Evolutionary conservation across 495 filamentous ascomycete species (phyloP).

Genomic region (Thozetella sp.): DNA sequence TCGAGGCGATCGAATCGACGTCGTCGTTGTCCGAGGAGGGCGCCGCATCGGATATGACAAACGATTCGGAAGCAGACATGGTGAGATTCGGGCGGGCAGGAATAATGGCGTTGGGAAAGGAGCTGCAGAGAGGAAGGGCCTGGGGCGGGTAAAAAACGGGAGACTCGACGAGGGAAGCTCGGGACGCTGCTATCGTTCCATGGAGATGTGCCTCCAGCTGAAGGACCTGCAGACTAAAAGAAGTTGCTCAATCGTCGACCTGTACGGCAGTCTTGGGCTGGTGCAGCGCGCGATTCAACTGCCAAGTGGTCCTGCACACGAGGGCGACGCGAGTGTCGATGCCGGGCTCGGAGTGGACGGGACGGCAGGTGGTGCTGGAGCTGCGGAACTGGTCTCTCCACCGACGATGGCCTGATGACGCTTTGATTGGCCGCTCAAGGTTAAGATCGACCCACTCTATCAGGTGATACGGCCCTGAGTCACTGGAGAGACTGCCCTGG

Average conservation of each 20-base stretch:
- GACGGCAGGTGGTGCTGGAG: not conserved
- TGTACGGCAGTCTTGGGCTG: too few relatives aligned
- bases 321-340: not conserved
- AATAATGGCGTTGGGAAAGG: conserved; percentile 5
- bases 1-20: conserved; percentile 78
- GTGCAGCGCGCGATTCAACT: too few relatives aligned
- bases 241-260: too few relatives aligned
- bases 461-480: conserved; percentile 31
- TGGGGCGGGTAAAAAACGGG: not conserved
- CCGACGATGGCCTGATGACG: too few relatives aligned
- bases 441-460: conserved; percentile 18
- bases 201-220: not conserved
- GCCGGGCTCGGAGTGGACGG: not conserved
- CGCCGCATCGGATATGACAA: conserved; percentile 38
- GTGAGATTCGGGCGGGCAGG: conserved; percentile 12
- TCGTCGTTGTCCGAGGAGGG: conserved; percentile 61
- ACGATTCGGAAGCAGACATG: conserved; percentile 45
- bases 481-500: conserved; percentile 18
- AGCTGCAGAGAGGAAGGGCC: not conserved
- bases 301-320: too few relatives aligned
- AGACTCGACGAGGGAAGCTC: not conserved
- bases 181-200: not conserved
- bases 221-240: not conserved
- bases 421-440: not conserved
- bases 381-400: not conserved